Percentiles rank a stretch among this genome's conserved stretches.
phyloP scores from a whole-genome alignment of 495 filamentous ascomycete species.

The Apodospora peruviana region DNA sequence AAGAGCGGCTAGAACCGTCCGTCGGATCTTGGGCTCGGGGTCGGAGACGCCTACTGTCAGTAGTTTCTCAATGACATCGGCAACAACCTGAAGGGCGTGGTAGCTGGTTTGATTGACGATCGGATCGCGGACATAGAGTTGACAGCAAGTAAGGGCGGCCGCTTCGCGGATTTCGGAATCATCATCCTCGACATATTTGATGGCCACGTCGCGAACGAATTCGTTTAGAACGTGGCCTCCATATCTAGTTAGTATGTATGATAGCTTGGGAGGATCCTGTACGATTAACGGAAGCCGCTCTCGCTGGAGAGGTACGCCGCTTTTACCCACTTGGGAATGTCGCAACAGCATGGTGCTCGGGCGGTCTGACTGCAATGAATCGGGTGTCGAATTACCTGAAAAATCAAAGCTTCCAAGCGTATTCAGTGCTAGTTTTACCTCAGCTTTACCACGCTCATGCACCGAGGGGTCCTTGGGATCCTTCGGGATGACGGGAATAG shows the following conservation, averaged over 20 bases:
- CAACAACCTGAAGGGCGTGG: slow-evolving; percentile 92
- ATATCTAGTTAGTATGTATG: slow-evolving; percentile 15
- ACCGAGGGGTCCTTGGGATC: slow-evolving; percentile 73
- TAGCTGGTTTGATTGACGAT: slow-evolving; percentile 97
- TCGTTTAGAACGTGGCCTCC: slow-evolving; percentile 88
- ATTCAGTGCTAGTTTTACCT: slow-evolving; percentile 86
- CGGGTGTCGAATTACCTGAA: slow-evolving; percentile 43
- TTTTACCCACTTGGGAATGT: background rate
- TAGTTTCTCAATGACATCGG: slow-evolving; percentile 94
- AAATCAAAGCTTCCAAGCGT: slow-evolving; percentile 98
- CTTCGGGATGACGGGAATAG: slow-evolving; percentile 75
- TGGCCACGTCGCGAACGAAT: slow-evolving; percentile 96
- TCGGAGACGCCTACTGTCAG: slow-evolving; percentile 93
- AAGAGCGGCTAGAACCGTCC: slow-evolving; percentile 78
- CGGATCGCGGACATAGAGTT: slow-evolving; percentile 91
- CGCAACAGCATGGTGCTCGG: background rate
- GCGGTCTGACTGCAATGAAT: background rate
- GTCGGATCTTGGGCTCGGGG: slow-evolving; percentile 78
- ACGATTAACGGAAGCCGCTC: background rate
- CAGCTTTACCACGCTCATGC: slow-evolving; percentile 71
- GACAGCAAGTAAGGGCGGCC: slow-evolving; percentile 93
- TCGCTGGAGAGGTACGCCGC: slow-evolving; percentile 1
- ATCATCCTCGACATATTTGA: slow-evolving; percentile 94
- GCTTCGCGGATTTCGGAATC: slow-evolving; percentile 91
- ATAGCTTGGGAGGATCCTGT: background rate